Base-by-base conservation (phyloP, 2,329 filamentous ascomycete genomes). In the Ophiostoma triangulosporum region DNA sequence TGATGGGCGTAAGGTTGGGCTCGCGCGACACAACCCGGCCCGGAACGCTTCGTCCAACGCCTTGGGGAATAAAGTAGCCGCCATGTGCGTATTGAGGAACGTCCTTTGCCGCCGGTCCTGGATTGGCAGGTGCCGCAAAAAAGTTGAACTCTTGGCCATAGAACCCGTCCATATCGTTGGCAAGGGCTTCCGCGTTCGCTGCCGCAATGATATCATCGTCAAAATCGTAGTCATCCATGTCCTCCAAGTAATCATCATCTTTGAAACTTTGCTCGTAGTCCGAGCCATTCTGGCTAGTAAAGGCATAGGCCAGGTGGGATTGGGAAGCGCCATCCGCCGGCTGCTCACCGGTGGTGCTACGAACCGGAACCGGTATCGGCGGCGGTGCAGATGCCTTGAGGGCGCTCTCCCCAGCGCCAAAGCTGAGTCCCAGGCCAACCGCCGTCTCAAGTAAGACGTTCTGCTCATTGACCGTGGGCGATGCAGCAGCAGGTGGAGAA, bases 61-160 rank as follows among this genome's bases (percentile, higher is more conserved):
- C 55, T 2, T 84, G 84, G 20, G 86, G 80, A 1, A 88, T 88
- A 63, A 97, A 97, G 68, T 88, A 95, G 20, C 93, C 93, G 27
- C 93, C 93, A 60, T 88, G 86, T 14, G 81, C 77, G 60, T 84
- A 86, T 53, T 85, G 71, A 36, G 74, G 75, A 7, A 70, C 64
- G 35, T 69, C 69, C 35, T 69, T 66, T 11, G 22, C 22, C 2
- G 7, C 24, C 6, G 27, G 27, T 5, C 27, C 27, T 15, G 32
- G 46, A 15, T 31, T 20, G 6, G 33, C 33, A 0, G 64, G 64
- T 1, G 74, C 72, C 1, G 90, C 88, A 65, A 95, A 98, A 66
- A 98, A 98, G 0, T 89, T 90, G 63, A 98, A 98, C 65, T 98
- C 93, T 60, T 89, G 84, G 0, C 93, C 93, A 63, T 98, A 98